phyloP scores from a whole-genome alignment of 2,329 filamentous ascomycete genomes.

The Stachybotrys elegans region DNA sequence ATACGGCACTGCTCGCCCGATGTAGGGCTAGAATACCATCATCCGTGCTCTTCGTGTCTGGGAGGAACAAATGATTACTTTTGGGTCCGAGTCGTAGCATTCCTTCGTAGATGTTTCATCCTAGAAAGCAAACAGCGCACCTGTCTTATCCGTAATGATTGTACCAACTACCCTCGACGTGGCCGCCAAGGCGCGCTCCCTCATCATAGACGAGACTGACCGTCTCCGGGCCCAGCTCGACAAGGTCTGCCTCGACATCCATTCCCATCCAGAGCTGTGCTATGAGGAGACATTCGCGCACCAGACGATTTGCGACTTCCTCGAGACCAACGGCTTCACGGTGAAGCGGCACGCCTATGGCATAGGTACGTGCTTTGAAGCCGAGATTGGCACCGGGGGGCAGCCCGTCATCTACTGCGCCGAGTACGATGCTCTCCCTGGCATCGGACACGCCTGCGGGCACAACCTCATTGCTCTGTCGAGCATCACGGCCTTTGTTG shows the following conservation, averaged over 20 bases:
- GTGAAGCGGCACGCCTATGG: slow-evolving; percentile 46
- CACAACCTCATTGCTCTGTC: slow-evolving; percentile 40
- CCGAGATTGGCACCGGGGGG: slow-evolving; percentile 34
- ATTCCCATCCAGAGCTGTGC: slow-evolving; percentile 43
- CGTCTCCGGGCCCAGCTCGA: not conserved
- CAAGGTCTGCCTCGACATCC: slow-evolving; percentile 16
- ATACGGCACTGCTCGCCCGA: not conserved
- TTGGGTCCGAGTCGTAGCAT: not conserved
- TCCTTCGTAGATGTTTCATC: not conserved
- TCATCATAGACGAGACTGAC: not conserved
- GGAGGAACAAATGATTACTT: not conserved
- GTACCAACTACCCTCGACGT: not conserved
- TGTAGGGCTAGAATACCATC: not conserved
- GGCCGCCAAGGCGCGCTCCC: not conserved
- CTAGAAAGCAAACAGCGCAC: no score
- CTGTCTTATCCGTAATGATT: not conserved
- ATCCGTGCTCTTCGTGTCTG: not conserved
- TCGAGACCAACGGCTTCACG: slow-evolving; percentile 37
- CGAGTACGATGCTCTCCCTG: slow-evolving; percentile 44
- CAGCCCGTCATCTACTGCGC: slow-evolving; percentile 36
- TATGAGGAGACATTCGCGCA: slow-evolving; percentile 49
- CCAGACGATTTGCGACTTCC: slow-evolving; percentile 38
- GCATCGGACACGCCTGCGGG: slow-evolving; percentile 40
- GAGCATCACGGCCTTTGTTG: slow-evolving; percentile 34
- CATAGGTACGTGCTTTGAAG: slow-evolving; percentile 46